Conservation (phyloP, 805 yeast genomes). For the Ogataea wickerhamii region DNA sequence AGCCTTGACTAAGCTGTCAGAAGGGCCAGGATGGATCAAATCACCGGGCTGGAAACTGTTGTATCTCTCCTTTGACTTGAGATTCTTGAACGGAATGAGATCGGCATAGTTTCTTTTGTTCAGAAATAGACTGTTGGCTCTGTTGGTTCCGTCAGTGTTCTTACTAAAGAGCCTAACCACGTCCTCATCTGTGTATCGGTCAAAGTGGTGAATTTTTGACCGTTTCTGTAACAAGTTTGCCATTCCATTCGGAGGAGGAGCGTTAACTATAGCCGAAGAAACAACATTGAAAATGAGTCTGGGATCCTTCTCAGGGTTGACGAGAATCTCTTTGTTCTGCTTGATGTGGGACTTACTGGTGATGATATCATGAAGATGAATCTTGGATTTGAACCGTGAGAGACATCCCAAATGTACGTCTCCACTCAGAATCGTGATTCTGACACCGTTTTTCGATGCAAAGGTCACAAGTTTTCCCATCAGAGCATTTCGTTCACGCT, state of each 20-base stretch:
- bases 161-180: constrained; percentile 65
- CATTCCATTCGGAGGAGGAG: constrained; percentile 91
- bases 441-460: constrained; percentile 58
- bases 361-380: constrained; percentile 41
- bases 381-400: constrained; percentile 66
- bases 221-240: constrained; percentile 68
- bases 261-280: constrained; percentile 85
- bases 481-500: constrained; percentile 73
- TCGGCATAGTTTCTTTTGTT: constrained; percentile 74
- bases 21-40: constrained; percentile 43
- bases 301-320: constrained; percentile 64
- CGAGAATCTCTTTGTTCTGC: constrained; percentile 38
- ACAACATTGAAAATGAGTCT: constrained; percentile 78
- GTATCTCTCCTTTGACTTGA: constrained; percentile 13
- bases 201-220: constrained; percentile 65
- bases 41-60: constrained; percentile 19
- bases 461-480: constrained; percentile 59
- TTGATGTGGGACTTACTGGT: constrained; percentile 33
- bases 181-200: constrained; percentile 67
- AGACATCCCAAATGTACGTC: constrained; percentile 90
- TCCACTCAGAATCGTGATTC: constrained; percentile 85
- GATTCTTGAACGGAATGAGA: constrained; percentile 50
- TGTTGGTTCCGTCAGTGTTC: constrained; percentile 51
- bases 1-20: constrained; percentile 17
- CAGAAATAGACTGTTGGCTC: constrained; percentile 47